These are phyloP conservation scores for Dissophora globulifera DNA, from an alignment of 192 early-diverging fungal species.

Conservation along the genomic window DNA sequence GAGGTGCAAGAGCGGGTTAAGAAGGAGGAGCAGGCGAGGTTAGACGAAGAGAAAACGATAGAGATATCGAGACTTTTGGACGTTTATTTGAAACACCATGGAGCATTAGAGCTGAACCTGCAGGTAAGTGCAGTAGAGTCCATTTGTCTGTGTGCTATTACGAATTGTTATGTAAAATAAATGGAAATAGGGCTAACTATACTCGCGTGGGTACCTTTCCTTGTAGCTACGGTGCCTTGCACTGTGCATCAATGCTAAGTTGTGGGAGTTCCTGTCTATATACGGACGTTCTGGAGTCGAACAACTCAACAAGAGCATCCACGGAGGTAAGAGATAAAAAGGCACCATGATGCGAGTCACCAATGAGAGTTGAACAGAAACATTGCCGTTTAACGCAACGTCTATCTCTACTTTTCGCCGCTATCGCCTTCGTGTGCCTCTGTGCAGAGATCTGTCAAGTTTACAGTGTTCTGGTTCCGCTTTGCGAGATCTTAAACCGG, in stretches of 20 bases:
- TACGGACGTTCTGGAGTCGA: slow-evolving; percentile 33
- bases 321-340: slow-evolving; percentile 14
- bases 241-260: slow-evolving; percentile 30
- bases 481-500: slow-evolving; percentile 17
- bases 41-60: slow-evolving; percentile 10
- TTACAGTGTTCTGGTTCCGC: slow-evolving; percentile 31
- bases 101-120: slow-evolving; percentile 23
- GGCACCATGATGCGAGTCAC: no score
- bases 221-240: slow-evolving; percentile 32
- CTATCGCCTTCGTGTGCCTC: no score
- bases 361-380: no score
- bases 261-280: slow-evolving; percentile 35
- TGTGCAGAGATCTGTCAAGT: slow-evolving; percentile 40
- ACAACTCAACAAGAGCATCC: slow-evolving; percentile 8
- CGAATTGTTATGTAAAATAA: no score
- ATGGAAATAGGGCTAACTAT: no score
- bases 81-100: slow-evolving; percentile 10
- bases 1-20: not conserved
- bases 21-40: slow-evolving; percentile 4
- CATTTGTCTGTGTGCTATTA: no score
- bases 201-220: no score
- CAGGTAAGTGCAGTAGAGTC: no score
- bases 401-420: no score
- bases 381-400: no score
- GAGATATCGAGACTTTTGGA: slow-evolving; percentile 22